Percentiles rank a stretch among this genome's conserved stretches.
phyloP scores from a whole-genome alignment of 768 basidiomycete genomes.

The Boletus insuetus region DNA sequence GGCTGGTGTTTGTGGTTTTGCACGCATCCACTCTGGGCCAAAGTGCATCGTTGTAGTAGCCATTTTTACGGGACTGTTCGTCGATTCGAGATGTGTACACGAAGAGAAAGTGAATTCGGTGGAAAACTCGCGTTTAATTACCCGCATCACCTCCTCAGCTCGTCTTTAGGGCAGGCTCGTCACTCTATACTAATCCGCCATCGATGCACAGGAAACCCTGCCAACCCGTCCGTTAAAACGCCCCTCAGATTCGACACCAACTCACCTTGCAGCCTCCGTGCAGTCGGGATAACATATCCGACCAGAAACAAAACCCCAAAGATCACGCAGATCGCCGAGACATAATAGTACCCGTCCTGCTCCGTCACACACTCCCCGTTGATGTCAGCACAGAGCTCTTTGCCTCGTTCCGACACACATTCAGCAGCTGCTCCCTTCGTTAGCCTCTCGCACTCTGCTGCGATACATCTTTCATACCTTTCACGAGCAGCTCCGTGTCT shows the following conservation, averaged over 20 bases:
- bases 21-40: conserved; percentile 92
- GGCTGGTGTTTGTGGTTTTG: conserved; percentile 59
- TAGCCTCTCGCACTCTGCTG: neutral
- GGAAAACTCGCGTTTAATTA: conserved; percentile 28
- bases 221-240: conserved; percentile 3
- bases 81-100: too few species aligned
- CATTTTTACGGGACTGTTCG: conserved; percentile 36
- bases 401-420: conserved; percentile 92
- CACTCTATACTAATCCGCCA: conserved; percentile 59
- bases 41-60: conserved; percentile 77
- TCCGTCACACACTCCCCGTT: conserved; percentile 81
- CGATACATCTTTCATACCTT: conserved; percentile 41
- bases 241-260: conserved; percentile 3
- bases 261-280: conserved; percentile 83
- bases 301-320: conserved; percentile 75
- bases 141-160: conserved; percentile 2
- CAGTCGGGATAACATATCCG: conserved; percentile 79
- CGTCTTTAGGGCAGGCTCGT: conserved; percentile 34
- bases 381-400: conserved; percentile 67
- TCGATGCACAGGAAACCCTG: conserved; percentile 65
- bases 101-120: conserved; percentile 1
- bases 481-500: conserved; percentile 46
- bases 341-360: conserved; percentile 89
- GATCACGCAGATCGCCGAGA: conserved; percentile 73
- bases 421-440: conserved; percentile 57